These are phyloP conservation scores for Globisporangium okanoganense DNA, from an alignment of 352 stramenopile genomes.

Conservation along the genomic window DNA sequence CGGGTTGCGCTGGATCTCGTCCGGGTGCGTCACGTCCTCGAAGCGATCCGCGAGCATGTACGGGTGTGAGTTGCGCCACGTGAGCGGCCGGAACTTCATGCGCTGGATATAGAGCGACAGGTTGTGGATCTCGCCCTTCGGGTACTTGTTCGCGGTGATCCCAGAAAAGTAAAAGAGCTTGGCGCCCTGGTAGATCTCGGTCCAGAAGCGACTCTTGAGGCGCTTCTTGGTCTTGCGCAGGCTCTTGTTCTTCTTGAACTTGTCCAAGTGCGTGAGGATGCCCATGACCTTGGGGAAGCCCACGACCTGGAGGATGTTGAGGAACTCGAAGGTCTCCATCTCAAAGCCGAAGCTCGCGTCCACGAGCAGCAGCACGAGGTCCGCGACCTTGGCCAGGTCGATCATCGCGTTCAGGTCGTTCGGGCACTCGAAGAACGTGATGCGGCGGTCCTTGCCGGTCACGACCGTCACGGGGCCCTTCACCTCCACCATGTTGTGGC, in stretches of 20 bases:
- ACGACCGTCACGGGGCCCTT: conserved; percentile 99
- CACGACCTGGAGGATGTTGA: conserved; percentile 98
- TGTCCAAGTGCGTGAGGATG: conserved; percentile 98
- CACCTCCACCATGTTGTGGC: conserved; percentile 96
- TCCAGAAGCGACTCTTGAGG: conserved; percentile 99
- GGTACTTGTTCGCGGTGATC: conserved; percentile 98
- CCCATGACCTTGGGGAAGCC: conserved; percentile 96
- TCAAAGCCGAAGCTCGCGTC: conserved; percentile 99
- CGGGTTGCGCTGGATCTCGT: conserved; percentile 92
- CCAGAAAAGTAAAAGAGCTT: conserved; percentile 98
- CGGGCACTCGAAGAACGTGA: conserved; percentile 99
- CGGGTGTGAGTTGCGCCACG: conserved; percentile 99
- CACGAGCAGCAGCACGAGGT: conserved; percentile 98
- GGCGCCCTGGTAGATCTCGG: conserved; percentile 94
- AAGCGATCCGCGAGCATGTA: conserved; percentile 98
- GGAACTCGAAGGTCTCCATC: conserved; percentile 99
- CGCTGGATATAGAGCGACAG: conserved; percentile 96
- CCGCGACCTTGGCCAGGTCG: conserved; percentile 98
- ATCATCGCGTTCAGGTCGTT: conserved; percentile 92
- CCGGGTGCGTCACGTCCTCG: conserved; percentile 97
- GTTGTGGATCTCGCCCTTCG: conserved; percentile 99
- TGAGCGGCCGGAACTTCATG: conserved; percentile 97
- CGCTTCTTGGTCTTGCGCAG: conserved; percentile 98
- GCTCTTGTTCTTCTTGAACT: conserved; percentile 98
- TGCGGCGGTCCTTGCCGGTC: conserved; percentile 95